Conservation (phyloP, 75 land plant genomes). For the Pinus albicaulis region DNA sequence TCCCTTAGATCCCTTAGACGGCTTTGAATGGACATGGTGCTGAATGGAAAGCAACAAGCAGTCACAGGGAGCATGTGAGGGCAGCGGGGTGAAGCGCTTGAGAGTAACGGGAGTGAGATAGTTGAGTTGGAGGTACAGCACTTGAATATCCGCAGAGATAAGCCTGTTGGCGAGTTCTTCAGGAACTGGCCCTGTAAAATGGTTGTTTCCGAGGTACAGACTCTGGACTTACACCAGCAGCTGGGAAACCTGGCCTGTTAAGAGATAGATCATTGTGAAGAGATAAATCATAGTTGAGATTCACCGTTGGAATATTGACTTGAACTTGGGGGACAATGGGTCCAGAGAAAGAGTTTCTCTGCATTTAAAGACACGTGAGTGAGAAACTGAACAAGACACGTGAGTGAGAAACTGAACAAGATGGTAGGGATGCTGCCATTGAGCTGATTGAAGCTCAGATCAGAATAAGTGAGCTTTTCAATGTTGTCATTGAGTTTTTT, state of each 20-base stretch:
- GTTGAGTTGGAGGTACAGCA: constrained; percentile 81
- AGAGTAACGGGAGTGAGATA: constrained; percentile 53
- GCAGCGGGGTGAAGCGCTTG: constrained; percentile 41
- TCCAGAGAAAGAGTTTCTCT: constrained; percentile 64
- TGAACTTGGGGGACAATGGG: constrained; percentile 27
- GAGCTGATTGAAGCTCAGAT: constrained; percentile 72
- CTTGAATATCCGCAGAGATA: constrained; percentile 43
- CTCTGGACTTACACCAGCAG: constrained; percentile 51
- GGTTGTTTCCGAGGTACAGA: constrained; percentile 75
- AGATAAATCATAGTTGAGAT: constrained; percentile 58
- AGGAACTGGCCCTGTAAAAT: constrained; percentile 74
- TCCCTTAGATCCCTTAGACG: too few relatives aligned
- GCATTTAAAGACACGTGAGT: too few relatives aligned
- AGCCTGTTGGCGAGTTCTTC: constrained; percentile 47
- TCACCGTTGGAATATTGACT: constrained; percentile 51
- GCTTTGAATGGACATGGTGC: constrained; percentile 64
- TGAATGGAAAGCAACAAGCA: constrained; percentile 66
- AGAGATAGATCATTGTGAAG: too few relatives aligned
- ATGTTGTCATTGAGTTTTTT: constrained; percentile 49
- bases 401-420: constrained; percentile 46
- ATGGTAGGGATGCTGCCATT: constrained; percentile 52
- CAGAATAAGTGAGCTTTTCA: constrained; percentile 44
- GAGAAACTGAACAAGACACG: too few relatives aligned
- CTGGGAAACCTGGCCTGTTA: constrained; percentile 46
- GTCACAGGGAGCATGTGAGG: constrained; percentile 56